Percentiles rank a stretch among this genome's conserved stretches.
phyloP scores from a whole-genome alignment of 2,329 filamentous ascomycete species.

The Epichloe sibirici region DNA sequence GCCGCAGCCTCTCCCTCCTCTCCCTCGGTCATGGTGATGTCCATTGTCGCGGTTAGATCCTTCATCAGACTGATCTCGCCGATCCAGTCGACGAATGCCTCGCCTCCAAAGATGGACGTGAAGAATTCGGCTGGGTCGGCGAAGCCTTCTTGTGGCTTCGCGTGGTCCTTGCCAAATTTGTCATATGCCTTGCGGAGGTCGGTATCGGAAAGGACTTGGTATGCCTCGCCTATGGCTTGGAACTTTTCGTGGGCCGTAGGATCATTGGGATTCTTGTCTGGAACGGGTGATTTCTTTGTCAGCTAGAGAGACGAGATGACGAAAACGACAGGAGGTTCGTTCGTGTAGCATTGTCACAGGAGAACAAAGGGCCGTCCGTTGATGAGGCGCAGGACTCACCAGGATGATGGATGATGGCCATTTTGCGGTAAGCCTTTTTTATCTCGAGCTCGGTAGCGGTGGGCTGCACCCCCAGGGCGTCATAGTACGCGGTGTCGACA shows the following conservation, averaged over 20 bases:
- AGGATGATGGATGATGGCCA: conserved; percentile 87
- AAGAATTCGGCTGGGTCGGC: conserved; percentile 97
- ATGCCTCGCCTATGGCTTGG: conserved; percentile 68
- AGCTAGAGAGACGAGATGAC: background rate
- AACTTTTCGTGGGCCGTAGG: conserved; percentile 90
- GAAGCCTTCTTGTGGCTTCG: conserved; percentile 83
- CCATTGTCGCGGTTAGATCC: conserved; percentile 95
- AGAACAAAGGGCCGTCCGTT: background rate
- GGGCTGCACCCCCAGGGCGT: conserved; percentile 71
- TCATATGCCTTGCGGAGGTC: conserved; percentile 88
- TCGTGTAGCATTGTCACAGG: background rate
- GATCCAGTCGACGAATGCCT: conserved; percentile 92
- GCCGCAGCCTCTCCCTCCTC: conserved; percentile 34
- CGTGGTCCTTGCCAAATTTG: conserved; percentile 91
- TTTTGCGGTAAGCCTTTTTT: conserved; percentile 92
- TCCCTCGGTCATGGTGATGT: conserved; percentile 82
- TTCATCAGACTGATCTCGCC: conserved; percentile 98
- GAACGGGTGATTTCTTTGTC: conserved; percentile 1
- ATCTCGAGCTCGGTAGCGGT: conserved; percentile 85
- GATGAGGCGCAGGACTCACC: conserved; percentile 33
- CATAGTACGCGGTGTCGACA: conserved; percentile 80
- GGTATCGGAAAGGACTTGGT: conserved; percentile 73
- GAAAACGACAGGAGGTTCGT: background rate
- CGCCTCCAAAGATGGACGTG: conserved; percentile 93
- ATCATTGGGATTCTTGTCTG: conserved; percentile 96